Evolutionary conservation across 768 basidiomycete species (phyloP), one percentile per base, ranked within the genome.

Genomic region (Mrakia hoshinonis): DNA sequence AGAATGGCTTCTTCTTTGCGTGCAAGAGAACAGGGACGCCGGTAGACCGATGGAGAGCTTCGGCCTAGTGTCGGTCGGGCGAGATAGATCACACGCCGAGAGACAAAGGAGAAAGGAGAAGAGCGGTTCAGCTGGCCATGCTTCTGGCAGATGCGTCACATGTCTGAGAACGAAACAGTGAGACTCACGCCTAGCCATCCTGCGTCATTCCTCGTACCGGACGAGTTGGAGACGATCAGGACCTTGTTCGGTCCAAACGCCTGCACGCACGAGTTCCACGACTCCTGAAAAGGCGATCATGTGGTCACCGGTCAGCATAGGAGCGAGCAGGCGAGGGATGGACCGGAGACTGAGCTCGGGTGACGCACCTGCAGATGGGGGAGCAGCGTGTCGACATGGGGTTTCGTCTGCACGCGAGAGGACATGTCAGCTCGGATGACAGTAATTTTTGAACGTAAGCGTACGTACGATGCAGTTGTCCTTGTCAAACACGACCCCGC

Each of bases 401-500:
- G 95, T 39, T 86, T 77, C 2, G 95, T 95, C 95, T 96, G 73
- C 12, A n/a, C 24, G 11, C 20, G 7, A 13, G 15, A 0, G 24
- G 43, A 24, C 15, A 22, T 29, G 13, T 29, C 11, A 60, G 55
- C 43, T 67, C 31, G 36, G 6, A 29, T 11, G 24, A 9, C 34
- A 49, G 15, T 24, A 31, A 43, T 22, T 4, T 3, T 12, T 5
- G 6, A 51, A n/a, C n/a, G 2, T 43, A n/a, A 4, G 0, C 26
- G 39, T 4, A 12, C 88, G 36, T 74, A 91, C 95, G 74, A 98
- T 81, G 77, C 95, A 98, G 76, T 99, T 98, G 77, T 99, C 95
- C 81, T 98, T 97, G 84, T 98, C 95, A 75, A 98, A 89, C 1
- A 99, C 86, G 3, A 89, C 90, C n/a, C 90, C 92, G 58, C 86